Base-by-base conservation (phyloP, 2,329 filamentous ascomycete genomes). In the Thelonectria blattea region DNA sequence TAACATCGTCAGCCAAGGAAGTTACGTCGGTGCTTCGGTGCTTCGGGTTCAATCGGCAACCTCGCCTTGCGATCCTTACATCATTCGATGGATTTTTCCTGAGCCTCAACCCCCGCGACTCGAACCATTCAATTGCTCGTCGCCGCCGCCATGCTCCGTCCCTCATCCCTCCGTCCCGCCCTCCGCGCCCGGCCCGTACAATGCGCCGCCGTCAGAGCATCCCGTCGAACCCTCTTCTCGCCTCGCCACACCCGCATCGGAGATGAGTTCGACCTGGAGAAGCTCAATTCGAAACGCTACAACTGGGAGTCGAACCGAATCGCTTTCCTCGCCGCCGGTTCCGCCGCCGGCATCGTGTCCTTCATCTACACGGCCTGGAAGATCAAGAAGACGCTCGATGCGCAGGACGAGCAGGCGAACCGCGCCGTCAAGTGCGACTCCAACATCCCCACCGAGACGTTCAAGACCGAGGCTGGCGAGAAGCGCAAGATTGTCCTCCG, bases 401-500 rank as follows among this genome's bases (percentile, higher is more conserved):
- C 68, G n/a, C 67, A 75, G 51, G 55, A 60, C 22, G 73, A 76
- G 48, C 74, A 75, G 61, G 70, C 74, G 22, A 75, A 73, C 65
- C 66, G 79, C 22, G 80, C 84, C 54, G 75, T 83, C 58, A 78
- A 76, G 45, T 76, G 74, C 59, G 76, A 78, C 61, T 63, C 75
- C 2, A 63, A 71, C 22, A 71, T 80, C 3, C 79, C 78, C 4
- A 76, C 75, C 18, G 78, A 81, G 56, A 77, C 78, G 1, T 83
- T 85, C 70, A 80, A 76, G 62, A 80, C 76, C 12, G 79, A 83
- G 62, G 79, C 77, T 17, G 81, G 82, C 37, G 79, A 79, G 61
- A 80, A 79, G 73, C 80, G 84, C 69, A 86, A 85, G 72, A 78
- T 86, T 1, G 83, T 90, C 14, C 75, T 90, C 1, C 88, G 88